phyloP scores from a whole-genome alignment of 306 rosid genomes.

The Biancaea sappan region DNA sequence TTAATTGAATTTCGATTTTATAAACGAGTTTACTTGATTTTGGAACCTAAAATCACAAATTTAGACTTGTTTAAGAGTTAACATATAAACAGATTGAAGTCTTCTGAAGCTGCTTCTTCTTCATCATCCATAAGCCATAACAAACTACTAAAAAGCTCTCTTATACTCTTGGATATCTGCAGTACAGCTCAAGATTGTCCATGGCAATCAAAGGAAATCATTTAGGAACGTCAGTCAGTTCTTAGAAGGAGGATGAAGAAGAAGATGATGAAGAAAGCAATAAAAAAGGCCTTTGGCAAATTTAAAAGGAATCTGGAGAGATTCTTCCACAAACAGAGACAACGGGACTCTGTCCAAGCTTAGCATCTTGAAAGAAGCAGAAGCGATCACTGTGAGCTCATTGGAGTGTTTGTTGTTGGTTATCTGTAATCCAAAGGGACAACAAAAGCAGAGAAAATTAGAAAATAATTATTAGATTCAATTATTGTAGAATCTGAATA shows the following conservation, averaged over 20 bases:
- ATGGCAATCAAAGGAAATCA: slow-evolving; percentile 14
- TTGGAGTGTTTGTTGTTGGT: slow-evolving; percentile 29
- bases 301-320: slow-evolving; percentile 12
- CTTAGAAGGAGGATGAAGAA: neutral
- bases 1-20: too few relatives aligned
- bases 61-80: too few relatives aligned
- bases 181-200: too few relatives aligned
- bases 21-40: too few relatives aligned
- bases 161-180: too few relatives aligned
- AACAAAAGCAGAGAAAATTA: slow-evolving; percentile 20
- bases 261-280: slow-evolving; percentile 25
- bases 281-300: slow-evolving; percentile 8
- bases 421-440: slow-evolving; percentile 24
- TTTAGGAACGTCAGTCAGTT: slow-evolving; percentile 17
- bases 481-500: too few relatives aligned
- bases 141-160: too few relatives aligned
- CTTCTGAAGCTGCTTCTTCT: neutral
- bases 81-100: slow-evolving; percentile 24
- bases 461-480: too few relatives aligned
- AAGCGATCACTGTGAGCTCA: slow-evolving; percentile 14
- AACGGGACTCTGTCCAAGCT: neutral
- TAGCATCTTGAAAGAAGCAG: slow-evolving; percentile 23
- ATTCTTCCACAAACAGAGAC: slow-evolving; percentile 22
- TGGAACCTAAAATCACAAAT: too few relatives aligned
- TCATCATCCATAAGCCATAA: too few relatives aligned